Percentiles rank a stretch among this genome's conserved stretches.
These are phyloP conservation scores for Fusarium sp. DNA, from an alignment of 2,329 filamentous ascomycete genomes.

Conservation along the genomic window DNA sequence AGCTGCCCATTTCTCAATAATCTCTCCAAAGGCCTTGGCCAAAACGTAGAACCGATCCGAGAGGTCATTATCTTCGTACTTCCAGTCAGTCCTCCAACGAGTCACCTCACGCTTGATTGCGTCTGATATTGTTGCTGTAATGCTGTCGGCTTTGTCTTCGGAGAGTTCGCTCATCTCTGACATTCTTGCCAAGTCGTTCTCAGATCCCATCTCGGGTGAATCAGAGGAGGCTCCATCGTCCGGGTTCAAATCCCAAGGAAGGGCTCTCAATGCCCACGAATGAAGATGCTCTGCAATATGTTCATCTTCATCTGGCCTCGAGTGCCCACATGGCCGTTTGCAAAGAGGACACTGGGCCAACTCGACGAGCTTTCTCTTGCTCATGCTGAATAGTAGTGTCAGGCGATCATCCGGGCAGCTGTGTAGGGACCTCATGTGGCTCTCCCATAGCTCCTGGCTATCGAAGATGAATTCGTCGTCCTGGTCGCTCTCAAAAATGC, in stretches of 20 bases:
- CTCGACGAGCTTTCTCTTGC: neutral
- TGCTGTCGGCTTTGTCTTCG: neutral
- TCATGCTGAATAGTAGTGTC: neutral
- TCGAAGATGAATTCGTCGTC: neutral
- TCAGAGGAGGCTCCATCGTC: neutral
- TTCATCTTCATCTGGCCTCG: neutral
- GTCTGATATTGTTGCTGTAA: neutral
- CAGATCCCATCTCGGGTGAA: neutral
- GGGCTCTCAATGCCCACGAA: slow-evolving; percentile 6
- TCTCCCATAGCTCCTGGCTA: neutral
- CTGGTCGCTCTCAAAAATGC: neutral
- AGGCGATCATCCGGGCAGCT: neutral
- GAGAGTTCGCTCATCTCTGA: slow-evolving; percentile 5
- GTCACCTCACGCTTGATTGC: neutral
- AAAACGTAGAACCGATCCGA: neutral
- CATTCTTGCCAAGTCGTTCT: slow-evolving; percentile 2
- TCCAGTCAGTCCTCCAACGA: neutral
- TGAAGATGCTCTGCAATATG: slow-evolving; percentile 11
- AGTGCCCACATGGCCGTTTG: neutral
- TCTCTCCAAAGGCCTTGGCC: neutral
- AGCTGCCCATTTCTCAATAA: neutral
- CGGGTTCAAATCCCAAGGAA: slow-evolving; percentile 5
- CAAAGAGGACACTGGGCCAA: neutral
- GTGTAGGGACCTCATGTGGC: neutral
- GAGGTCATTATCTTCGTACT: neutral